phyloP scores from a whole-genome alignment of 139 green algal species.

The Picochlorum sp. region DNA sequence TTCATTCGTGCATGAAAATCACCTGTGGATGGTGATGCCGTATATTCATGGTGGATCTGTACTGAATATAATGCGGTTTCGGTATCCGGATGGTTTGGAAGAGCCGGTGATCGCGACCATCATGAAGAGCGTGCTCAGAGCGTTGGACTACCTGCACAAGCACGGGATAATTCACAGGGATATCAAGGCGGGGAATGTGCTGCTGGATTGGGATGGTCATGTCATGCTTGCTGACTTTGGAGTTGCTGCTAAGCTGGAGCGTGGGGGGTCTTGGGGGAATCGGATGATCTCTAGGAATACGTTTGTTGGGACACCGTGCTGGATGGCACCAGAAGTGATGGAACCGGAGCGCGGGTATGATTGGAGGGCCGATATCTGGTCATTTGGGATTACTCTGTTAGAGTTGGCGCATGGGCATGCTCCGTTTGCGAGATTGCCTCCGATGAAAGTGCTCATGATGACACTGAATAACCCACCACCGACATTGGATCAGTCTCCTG shows the following conservation, averaged over 20 bases:
- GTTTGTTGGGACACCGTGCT: slow-evolving; percentile 87
- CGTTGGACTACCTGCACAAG: slow-evolving; percentile 91
- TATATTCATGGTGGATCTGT: slow-evolving; percentile 67
- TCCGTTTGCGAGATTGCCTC: slow-evolving; percentile 96
- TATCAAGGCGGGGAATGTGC: slow-evolving; percentile 98
- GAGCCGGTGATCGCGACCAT: slow-evolving; percentile 89
- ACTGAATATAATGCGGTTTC: slow-evolving; percentile 86
- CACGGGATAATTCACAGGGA: slow-evolving; percentile 93
- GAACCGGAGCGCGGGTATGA: slow-evolving; percentile 79
- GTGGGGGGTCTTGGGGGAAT: slow-evolving; percentile 76
- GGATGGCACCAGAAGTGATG: slow-evolving; percentile 99
- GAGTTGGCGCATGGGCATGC: slow-evolving; percentile 97
- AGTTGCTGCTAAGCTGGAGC: slow-evolving; percentile 82
- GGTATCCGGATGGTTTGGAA: slow-evolving; percentile 72
- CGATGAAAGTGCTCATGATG: slow-evolving; percentile 96
- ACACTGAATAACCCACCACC: slow-evolving; percentile 94
- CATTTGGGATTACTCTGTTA: slow-evolving; percentile 95
- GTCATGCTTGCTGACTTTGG: slow-evolving; percentile 96
- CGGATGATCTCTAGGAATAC: slow-evolving; percentile 62
- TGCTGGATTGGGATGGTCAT: slow-evolving; percentile 79
- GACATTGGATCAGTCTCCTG: slow-evolving; percentile 56
- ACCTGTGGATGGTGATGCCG: slow-evolving; percentile 94
- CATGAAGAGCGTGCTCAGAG: slow-evolving; percentile 84
- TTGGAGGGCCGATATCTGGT: slow-evolving; percentile 93
- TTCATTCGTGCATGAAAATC: slow-evolving; percentile 79